phyloP scores from a whole-genome alignment of 176 grass and related monocot genomes.

The Oryza meyeriana region DNA sequence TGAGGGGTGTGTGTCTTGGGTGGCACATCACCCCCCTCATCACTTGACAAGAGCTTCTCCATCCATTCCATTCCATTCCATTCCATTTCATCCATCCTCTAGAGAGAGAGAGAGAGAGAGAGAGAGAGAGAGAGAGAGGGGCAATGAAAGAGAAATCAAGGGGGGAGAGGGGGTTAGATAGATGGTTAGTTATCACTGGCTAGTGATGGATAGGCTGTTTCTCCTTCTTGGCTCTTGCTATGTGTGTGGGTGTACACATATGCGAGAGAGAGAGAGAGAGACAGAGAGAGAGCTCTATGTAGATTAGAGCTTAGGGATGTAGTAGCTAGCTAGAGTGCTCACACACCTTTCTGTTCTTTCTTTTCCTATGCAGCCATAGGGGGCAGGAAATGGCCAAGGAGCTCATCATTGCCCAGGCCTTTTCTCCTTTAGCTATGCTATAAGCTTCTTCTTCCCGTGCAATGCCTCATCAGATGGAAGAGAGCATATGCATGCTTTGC shows the following conservation, averaged over 20 bases:
- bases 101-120: background rate
- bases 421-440: background rate
- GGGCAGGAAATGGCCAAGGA: conserved; percentile 40
- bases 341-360: conserved; percentile 57
- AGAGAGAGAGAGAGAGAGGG: background rate
- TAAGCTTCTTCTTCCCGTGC: background rate
- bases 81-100: conserved; percentile 9
- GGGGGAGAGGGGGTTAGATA: conserved; percentile 32
- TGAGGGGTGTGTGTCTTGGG: conserved; percentile 55
- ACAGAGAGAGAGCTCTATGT: background rate
- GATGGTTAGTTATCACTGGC: conserved; percentile 58
- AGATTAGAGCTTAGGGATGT: background rate
- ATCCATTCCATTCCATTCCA: background rate
- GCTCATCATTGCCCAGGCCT: conserved; percentile 44
- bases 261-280: background rate
- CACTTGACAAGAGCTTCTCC: conserved; percentile 42
- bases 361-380: conserved; percentile 49
- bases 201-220: conserved; percentile 38
- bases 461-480: conserved; percentile 24
- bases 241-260: background rate
- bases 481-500: conserved; percentile 7
- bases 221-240: background rate
- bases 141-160: background rate
- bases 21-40: conserved; percentile 46
- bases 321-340: conserved; percentile 20